Evolutionary conservation across 495 filamentous ascomycete genomes (phyloP).

Genomic region (Mycothermus thermophilus): DNA sequence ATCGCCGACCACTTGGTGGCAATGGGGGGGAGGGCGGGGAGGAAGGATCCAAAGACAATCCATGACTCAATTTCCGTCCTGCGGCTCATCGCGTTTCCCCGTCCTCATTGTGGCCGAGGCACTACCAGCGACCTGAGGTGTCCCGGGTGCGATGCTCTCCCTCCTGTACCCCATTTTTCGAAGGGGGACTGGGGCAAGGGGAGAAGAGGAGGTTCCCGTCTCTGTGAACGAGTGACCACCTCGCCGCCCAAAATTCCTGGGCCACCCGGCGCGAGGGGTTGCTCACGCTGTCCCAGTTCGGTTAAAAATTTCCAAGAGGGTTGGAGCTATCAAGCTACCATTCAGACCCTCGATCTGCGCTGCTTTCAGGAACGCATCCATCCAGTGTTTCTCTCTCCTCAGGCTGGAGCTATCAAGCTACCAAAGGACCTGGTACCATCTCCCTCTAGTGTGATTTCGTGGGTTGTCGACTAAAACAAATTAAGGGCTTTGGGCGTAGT

Average conservation of each 20-base stretch:
- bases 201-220: too few relatives aligned
- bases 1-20: conserved; percentile 19
- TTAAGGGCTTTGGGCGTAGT: conserved; percentile 22
- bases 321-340: conserved; percentile 42
- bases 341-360: conserved; percentile 21
- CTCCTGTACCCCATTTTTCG: too few relatives aligned
- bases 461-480: conserved; percentile 25
- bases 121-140: too few relatives aligned
- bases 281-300: background rate
- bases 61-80: too few relatives aligned
- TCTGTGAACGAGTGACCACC: too few relatives aligned
- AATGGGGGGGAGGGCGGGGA: too few relatives aligned
- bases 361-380: conserved; percentile 5
- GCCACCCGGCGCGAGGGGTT: too few relatives aligned
- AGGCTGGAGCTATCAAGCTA: conserved; percentile 43
- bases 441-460: conserved; percentile 9
- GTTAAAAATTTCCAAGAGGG: conserved; percentile 18
- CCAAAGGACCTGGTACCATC: conserved; percentile 24
- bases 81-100: too few relatives aligned
- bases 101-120: too few relatives aligned
- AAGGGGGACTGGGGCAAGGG: too few relatives aligned
- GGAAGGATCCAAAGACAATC: conserved; percentile 11
- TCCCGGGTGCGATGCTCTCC: too few relatives aligned
- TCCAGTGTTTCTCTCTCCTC: conserved; percentile 11
- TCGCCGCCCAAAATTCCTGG: too few relatives aligned